Percentiles rank a stretch among this genome's conserved stretches.
These are phyloP conservation scores for Volvox reticuliferus DNA, from an alignment of 139 green algal species.

Conservation along the genomic window DNA sequence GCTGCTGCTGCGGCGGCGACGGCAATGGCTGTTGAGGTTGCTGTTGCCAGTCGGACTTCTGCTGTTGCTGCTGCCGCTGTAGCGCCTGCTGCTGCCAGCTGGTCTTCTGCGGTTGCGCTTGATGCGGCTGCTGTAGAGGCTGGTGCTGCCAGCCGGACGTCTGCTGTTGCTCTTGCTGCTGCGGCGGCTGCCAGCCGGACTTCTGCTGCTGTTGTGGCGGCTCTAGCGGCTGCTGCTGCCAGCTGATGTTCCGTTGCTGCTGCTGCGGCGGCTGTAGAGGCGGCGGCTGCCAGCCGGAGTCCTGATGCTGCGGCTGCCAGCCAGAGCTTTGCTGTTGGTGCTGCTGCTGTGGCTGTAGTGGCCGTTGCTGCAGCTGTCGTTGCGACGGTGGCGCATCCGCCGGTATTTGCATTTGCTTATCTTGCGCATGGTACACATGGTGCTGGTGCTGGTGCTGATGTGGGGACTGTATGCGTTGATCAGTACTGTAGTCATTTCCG, in stretches of 20 bases:
- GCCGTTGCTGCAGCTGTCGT: background rate
- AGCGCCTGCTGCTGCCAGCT: background rate
- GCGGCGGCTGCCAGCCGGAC: background rate
- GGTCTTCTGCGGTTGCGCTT: background rate
- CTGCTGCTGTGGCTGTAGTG: background rate
- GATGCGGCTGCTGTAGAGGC: background rate
- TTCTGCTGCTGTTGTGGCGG: background rate
- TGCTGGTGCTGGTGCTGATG: background rate
- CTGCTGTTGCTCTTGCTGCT: background rate
- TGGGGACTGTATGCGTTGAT: background rate
- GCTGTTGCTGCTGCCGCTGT: background rate
- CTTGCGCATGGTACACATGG: background rate
- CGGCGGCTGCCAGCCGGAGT: background rate
- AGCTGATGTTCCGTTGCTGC: no score
- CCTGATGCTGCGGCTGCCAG: background rate
- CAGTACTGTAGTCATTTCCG: background rate
- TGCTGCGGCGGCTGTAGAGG: background rate
- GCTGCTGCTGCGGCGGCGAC: background rate
- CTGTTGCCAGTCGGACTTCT: background rate
- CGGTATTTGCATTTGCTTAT: no score
- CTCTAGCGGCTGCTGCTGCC: background rate
- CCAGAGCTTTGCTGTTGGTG: no score
- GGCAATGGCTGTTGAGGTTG: background rate
- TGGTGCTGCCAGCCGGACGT: background rate
- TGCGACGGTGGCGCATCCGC: background rate